These are phyloP conservation scores for Spathaspora passalidarum DNA, from an alignment of 805 yeast genomes.

Conservation along the genomic window DNA sequence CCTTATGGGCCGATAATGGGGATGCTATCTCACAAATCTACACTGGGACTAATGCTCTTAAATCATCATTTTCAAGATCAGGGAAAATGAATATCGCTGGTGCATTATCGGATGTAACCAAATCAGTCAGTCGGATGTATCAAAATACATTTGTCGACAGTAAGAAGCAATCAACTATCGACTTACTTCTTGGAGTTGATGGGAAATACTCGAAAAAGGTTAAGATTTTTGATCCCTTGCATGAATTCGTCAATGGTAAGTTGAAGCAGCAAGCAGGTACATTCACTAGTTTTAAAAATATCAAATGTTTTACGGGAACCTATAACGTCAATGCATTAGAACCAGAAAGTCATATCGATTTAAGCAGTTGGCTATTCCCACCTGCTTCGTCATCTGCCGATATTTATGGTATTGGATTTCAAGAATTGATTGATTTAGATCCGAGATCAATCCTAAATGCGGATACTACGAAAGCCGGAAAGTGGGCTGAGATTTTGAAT, in stretches of 20 bases:
- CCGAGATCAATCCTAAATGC: constrained; percentile 88
- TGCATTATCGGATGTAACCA: constrained; percentile 94
- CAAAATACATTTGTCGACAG: constrained; percentile 95
- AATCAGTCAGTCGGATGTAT: constrained; percentile 91
- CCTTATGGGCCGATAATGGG: constrained; percentile 75
- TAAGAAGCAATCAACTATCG: constrained; percentile 86
- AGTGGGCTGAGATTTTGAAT: constrained; percentile 74
- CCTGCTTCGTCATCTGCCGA: constrained; percentile 52
- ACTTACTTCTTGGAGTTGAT: constrained; percentile 76
- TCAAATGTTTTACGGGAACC: constrained; percentile 76
- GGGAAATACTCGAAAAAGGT: constrained; percentile 67
- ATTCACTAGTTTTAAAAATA: constrained; percentile 59
- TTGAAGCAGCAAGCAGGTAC: constrained; percentile 46
- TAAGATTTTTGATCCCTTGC: constrained; percentile 79
- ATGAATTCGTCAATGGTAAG: constrained; percentile 74
- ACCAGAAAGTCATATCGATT: constrained; percentile 38
- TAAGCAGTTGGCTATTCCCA: constrained; percentile 83
- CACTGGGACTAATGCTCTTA: constrained; percentile 58
- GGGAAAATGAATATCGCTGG: constrained; percentile 98
- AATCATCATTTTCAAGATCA: constrained; percentile 88
- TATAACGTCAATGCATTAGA: constrained; percentile 79
- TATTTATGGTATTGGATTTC: constrained; percentile 84
- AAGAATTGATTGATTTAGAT: constrained; percentile 89
- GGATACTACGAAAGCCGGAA: constrained; percentile 70
- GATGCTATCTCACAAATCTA: constrained; percentile 64